Evolutionary conservation across 2,329 filamentous ascomycete species (phyloP), one percentile per base, ranked within the genome.

Genomic region (Blastomyces parvus): DNA sequence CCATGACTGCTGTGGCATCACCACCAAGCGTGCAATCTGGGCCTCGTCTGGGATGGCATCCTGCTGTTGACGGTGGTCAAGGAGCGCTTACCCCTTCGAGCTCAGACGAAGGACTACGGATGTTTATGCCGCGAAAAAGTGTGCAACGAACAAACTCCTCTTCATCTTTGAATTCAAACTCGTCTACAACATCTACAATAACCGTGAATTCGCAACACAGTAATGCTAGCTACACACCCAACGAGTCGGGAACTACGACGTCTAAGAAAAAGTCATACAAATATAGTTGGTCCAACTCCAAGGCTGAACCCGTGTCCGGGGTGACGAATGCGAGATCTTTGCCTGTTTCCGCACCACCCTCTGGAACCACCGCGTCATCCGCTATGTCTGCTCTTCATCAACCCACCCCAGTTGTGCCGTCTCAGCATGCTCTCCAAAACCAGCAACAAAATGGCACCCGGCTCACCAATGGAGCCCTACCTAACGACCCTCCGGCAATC

Each of bases 71-170:
- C 77, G 79, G 78, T 77, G 79, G 80, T 73, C 79, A 83, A 78
- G 85, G 83, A 79, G 81, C 82, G 74, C 78, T 85, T 70, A 82
- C 84, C 80, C 83, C 88, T 73, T 89, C 91, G 86, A 90, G 88
- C 78, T 80, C 87, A 74, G 91, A 96, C 80, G 90, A 96, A 77
- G 86, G 88, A 68, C 86, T 88, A 79, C 88, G 88, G 76, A 92
- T 96, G 84, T 90, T 95, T 76, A 88, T 90, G 83, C 89, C 90
- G 72, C 90, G 91, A 70, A 97, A 96, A 80, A 87, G 84, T 73
- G 83, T 91, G 66, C 90, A 93, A 75, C 87, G 93, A 74, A 88
- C 88, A 72, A 96, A 91, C 81, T 97, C 93, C 44, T 94, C 91
- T 64, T 96, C 91, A 3, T 96, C 92, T 56, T 82, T 95, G 67